Percentiles rank a stretch among this genome's conserved stretches.
Evolutionary conservation across 2,329 filamentous ascomycete species (phyloP).

Genomic region (Beauveria sp.): DNA sequence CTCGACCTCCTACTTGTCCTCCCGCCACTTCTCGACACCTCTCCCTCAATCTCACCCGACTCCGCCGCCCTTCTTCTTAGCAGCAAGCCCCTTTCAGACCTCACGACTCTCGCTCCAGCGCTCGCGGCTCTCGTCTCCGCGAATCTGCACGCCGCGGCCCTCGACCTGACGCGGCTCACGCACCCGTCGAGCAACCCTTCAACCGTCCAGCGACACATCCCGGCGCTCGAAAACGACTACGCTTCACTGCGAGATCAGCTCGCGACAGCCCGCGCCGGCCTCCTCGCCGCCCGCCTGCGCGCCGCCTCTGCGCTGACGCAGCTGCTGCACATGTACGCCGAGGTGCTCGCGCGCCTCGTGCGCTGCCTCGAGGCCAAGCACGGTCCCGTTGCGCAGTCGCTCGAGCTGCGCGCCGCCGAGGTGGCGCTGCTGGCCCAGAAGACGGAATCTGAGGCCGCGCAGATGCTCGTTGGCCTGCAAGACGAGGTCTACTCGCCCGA

Average conservation of each 20-base stretch:
- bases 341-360: slow-evolving; percentile 35
- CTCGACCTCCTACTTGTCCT: slow-evolving; percentile 39
- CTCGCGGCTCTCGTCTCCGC: slow-evolving; percentile 35
- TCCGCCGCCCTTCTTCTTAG: slow-evolving; percentile 32
- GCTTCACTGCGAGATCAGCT: slow-evolving; percentile 28
- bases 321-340: slow-evolving; percentile 33
- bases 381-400: slow-evolving; percentile 40
- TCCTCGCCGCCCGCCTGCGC: slow-evolving; percentile 32
- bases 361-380: slow-evolving; percentile 48
- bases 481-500: slow-evolving; percentile 39
- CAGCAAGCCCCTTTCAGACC: slow-evolving; percentile 33
- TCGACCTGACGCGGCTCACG: slow-evolving; percentile 33
- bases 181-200: slow-evolving; percentile 43
- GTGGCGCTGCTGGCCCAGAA: slow-evolving; percentile 35
- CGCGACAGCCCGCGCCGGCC: slow-evolving; percentile 20
- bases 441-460: slow-evolving; percentile 30
- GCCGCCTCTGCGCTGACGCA: slow-evolving; percentile 28
- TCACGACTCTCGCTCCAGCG: slow-evolving; percentile 33
- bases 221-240: slow-evolving; percentile 36
- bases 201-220: slow-evolving; percentile 50
- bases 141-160: slow-evolving; percentile 35
- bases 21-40: slow-evolving; percentile 31
- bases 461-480: slow-evolving; percentile 26
- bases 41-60: slow-evolving; percentile 21
- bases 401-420: slow-evolving; percentile 42